Evolutionary conservation across 2,329 filamentous ascomycete genomes (phyloP).

Genomic region (Fusarium hainanense): DNA sequence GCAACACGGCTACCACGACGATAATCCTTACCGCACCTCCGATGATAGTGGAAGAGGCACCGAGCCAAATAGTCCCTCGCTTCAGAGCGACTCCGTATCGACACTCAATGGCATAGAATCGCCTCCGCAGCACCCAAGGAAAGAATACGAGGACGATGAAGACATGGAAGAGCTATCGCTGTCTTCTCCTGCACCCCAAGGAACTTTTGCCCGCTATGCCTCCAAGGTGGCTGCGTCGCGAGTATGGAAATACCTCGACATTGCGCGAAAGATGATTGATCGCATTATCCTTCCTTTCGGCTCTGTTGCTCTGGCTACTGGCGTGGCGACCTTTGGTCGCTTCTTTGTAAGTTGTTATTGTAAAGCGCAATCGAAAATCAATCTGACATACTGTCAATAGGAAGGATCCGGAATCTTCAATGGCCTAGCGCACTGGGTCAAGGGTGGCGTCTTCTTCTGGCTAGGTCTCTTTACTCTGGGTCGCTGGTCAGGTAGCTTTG

Average conservation of each 20-base stretch:
- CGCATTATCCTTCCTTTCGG: slow-evolving; percentile 81
- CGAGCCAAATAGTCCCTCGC: slow-evolving; percentile 73
- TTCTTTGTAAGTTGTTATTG: slow-evolving; percentile 76
- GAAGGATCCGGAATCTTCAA: slow-evolving; percentile 78
- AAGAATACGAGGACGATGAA: slow-evolving; percentile 63
- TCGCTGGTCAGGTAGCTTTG: slow-evolving; percentile 90
- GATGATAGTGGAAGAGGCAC: slow-evolving; percentile 81
- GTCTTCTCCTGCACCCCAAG: slow-evolving; percentile 54
- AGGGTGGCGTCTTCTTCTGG: slow-evolving; percentile 95
- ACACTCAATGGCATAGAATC: slow-evolving; percentile 59
- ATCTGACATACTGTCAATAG: slow-evolving; percentile 54
- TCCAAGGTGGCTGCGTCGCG: slow-evolving; percentile 66
- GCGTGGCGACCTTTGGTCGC: slow-evolving; percentile 80
- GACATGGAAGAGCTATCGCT: slow-evolving; percentile 49
- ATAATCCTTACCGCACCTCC: slow-evolving; percentile 66
- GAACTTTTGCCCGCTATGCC: slow-evolving; percentile 65
- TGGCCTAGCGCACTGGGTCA: slow-evolving; percentile 92
- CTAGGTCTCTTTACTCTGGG: slow-evolving; percentile 88
- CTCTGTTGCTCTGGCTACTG: slow-evolving; percentile 77
- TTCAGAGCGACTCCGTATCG: slow-evolving; percentile 73
- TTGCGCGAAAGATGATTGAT: slow-evolving; percentile 76
- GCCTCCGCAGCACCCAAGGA: slow-evolving; percentile 53
- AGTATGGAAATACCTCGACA: slow-evolving; percentile 66
- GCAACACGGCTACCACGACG: slow-evolving; percentile 62
- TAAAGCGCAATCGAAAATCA: not conserved